These are phyloP conservation scores for Biancaea sappan DNA, from an alignment of 306 rosid genomes.

Conservation along the genomic window DNA sequence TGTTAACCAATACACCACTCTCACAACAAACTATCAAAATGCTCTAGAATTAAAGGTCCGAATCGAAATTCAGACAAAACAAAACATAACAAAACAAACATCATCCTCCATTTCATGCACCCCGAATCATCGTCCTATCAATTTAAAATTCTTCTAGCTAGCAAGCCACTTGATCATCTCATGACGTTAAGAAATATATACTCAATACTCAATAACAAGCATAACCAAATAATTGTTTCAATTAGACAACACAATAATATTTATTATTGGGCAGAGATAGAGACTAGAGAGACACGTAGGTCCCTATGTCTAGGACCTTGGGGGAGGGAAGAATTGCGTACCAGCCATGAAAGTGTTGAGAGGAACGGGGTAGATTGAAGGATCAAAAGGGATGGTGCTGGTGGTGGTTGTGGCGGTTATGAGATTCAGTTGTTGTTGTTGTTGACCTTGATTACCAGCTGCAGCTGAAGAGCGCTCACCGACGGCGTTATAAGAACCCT, in stretches of 20 bases:
- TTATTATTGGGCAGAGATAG: neutral
- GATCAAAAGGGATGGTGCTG: constrained; percentile 49
- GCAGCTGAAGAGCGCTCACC: constrained; percentile 67
- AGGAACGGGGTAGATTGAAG: constrained; percentile 76
- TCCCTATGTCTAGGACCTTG: constrained; percentile 75
- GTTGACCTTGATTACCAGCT: constrained; percentile 36
- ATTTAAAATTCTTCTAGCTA: constrained; percentile 32
- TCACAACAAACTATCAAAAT: neutral
- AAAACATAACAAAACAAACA: constrained; percentile 42
- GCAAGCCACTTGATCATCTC: constrained; percentile 42
- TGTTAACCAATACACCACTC: neutral
- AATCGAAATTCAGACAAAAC: constrained; percentile 54
- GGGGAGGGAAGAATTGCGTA: constrained; percentile 98
- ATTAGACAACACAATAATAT: neutral
- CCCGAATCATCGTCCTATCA: constrained; percentile 40
- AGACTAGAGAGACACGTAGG: neutral
- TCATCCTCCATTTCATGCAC: constrained; percentile 43
- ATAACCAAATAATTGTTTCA: neutral
- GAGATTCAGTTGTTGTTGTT: constrained; percentile 43
- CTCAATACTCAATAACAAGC: constrained; percentile 12
- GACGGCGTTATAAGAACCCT: constrained; percentile 43
- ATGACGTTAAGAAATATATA: constrained; percentile 35
- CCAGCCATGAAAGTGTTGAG: constrained; percentile 94
- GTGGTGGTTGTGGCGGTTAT: constrained; percentile 39
- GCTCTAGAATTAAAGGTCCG: constrained; percentile 44